These are phyloP conservation scores for Cetraspora pellucida DNA, from an alignment of 192 early-diverging fungal species.

Conservation along the genomic window DNA sequence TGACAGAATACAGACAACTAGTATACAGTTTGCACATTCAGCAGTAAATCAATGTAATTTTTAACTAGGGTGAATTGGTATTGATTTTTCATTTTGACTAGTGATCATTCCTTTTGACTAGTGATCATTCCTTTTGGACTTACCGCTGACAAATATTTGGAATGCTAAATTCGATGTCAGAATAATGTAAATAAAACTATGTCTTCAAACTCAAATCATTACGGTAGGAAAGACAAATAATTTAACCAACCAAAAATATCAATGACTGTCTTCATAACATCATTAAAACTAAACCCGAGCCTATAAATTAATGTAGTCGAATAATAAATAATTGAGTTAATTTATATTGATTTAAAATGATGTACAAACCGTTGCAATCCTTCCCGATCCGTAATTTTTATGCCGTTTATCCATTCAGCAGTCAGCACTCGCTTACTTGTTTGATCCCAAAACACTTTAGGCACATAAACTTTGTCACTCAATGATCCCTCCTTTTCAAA, in stretches of 20 bases:
- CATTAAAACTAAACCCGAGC: slow-evolving; percentile 38
- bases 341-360: slow-evolving; percentile 21
- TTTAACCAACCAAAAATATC: slow-evolving; percentile 60
- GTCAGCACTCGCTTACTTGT: slow-evolving; percentile 77
- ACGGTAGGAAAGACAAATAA: too few relatives aligned
- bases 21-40: too few relatives aligned
- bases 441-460: slow-evolving; percentile 71
- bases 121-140: not conserved
- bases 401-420: slow-evolving; percentile 88
- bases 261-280: slow-evolving; percentile 74
- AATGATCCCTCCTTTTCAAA: slow-evolving; percentile 54
- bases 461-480: slow-evolving; percentile 66
- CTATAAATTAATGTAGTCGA: not conserved
- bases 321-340: not conserved
- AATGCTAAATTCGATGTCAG: slow-evolving; percentile 41
- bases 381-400: slow-evolving; percentile 66
- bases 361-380: slow-evolving; percentile 41
- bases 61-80: too few relatives aligned
- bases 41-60: too few relatives aligned
- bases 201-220: too few relatives aligned
- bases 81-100: too few relatives aligned
- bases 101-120: too few relatives aligned
- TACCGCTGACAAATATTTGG: slow-evolving; percentile 79
- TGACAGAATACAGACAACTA: too few relatives aligned
- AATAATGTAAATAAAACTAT: too few relatives aligned